Percentiles rank a stretch among this genome's conserved stretches.
These are phyloP conservation scores for Clavispora carvajalis DNA, from an alignment of 805 yeast genomes.

Conservation along the genomic window DNA sequence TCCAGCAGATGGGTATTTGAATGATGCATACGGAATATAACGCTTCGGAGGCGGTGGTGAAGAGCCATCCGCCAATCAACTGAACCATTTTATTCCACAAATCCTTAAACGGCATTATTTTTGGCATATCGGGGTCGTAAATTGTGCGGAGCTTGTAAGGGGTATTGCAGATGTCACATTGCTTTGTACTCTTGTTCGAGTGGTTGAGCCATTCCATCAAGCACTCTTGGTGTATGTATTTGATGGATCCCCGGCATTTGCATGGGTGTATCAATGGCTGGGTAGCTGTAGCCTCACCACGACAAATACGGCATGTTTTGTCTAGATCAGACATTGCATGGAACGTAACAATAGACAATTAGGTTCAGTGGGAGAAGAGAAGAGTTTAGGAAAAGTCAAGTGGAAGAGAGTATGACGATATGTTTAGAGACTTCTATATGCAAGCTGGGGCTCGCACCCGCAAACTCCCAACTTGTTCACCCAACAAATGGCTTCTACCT, in stretches of 20 bases:
- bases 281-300: slow-evolving; percentile 76
- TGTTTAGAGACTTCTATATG: not conserved
- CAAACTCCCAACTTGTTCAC: not conserved
- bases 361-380: not conserved
- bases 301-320: slow-evolving; percentile 82
- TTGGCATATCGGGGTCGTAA: slow-evolving; percentile 63
- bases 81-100: slow-evolving; percentile 37
- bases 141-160: slow-evolving; percentile 64
- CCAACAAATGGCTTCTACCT: too few species aligned
- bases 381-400: too few species aligned
- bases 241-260: slow-evolving; percentile 88
- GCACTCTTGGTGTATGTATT: slow-evolving; percentile 90
- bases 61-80: slow-evolving; percentile 9
- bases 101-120: slow-evolving; percentile 49
- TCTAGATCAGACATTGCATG: slow-evolving; percentile 23
- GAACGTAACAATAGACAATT: too few species aligned
- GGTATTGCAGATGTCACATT: slow-evolving; percentile 86
- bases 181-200: slow-evolving; percentile 49
- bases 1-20: slow-evolving; percentile 58
- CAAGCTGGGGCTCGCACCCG: not conserved
- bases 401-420: not conserved
- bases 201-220: slow-evolving; percentile 81
- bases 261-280: slow-evolving; percentile 91
- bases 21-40: slow-evolving; percentile 39
- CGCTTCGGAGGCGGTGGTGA: slow-evolving; percentile 19